Conservation (phyloP, 2,329 filamentous ascomycete genomes). For the Aspergillus hiratsukae region DNA sequence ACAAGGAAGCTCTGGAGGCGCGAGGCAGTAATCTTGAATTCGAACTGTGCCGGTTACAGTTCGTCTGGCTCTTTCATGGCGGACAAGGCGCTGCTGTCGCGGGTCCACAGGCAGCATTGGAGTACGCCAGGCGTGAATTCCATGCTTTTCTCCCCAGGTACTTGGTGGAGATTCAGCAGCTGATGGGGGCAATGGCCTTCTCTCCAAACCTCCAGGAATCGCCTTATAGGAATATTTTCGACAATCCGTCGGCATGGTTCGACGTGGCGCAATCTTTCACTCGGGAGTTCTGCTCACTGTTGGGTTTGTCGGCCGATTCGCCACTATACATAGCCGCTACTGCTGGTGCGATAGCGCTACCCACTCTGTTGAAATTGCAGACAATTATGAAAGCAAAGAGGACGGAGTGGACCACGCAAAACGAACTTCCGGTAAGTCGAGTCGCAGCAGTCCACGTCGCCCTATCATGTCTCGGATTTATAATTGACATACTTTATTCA, state of each 20-base stretch:
- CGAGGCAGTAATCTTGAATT: conserved; percentile 93
- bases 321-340: conserved; percentile 91
- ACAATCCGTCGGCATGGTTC: conserved; percentile 70
- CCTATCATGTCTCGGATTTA: background rate
- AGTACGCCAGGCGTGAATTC: conserved; percentile 74
- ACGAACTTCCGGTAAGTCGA: conserved; percentile 75
- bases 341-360: conserved; percentile 85
- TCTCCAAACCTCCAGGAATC: conserved; percentile 67
- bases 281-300: conserved; percentile 86
- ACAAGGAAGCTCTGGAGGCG: conserved; percentile 67
- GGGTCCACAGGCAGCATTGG: conserved; percentile 54
- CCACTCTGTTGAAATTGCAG: conserved; percentile 81
- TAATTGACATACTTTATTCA: conserved; percentile 20
- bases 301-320: conserved; percentile 85
- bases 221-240: conserved; percentile 75
- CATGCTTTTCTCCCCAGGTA: conserved; percentile 70
- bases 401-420: conserved; percentile 89
- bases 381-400: conserved; percentile 82
- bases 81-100: conserved; percentile 40
- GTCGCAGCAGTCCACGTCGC: background rate
- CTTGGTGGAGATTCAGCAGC: conserved; percentile 70
- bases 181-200: conserved; percentile 77
- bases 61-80: conserved; percentile 78
- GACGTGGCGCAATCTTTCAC: conserved; percentile 86
- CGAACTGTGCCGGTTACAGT: conserved; percentile 85